Conservation (phyloP, 768 basidiomycete species). For the Cystobasidium tubakii region DNA sequence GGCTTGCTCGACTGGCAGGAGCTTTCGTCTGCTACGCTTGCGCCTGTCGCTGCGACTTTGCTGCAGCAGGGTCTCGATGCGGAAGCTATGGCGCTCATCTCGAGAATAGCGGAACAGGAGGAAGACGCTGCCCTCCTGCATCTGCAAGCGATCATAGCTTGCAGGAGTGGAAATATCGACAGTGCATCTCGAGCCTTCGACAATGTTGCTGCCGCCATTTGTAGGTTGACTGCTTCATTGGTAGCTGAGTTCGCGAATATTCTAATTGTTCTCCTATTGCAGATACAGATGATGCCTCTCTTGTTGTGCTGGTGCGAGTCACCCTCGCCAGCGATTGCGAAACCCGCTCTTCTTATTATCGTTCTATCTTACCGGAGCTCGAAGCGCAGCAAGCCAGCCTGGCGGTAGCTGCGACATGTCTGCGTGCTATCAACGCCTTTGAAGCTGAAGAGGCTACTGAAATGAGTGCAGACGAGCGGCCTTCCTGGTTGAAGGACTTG, state of each 20-base stretch:
- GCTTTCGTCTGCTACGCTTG: background rate
- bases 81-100: background rate
- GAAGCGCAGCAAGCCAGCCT: constrained; percentile 7
- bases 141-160: background rate
- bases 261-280: too few species aligned
- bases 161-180: background rate
- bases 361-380: background rate
- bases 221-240: constrained; percentile 2
- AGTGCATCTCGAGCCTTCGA: background rate
- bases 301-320: background rate
- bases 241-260: background rate
- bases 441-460: background rate
- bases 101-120: background rate
- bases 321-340: constrained; percentile 1
- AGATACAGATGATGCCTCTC: constrained; percentile 18
- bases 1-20: background rate
- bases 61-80: background rate
- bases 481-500: constrained; percentile 54
- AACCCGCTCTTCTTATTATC: constrained; percentile 17
- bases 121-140: constrained; percentile 30
- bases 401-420: background rate
- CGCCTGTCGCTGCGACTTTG: background rate
- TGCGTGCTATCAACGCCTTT: background rate
- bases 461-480: background rate
- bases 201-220: constrained; percentile 25